Conservation (phyloP, 106 monocot genomes). For the Dendrobium chrysotoxum region DNA sequence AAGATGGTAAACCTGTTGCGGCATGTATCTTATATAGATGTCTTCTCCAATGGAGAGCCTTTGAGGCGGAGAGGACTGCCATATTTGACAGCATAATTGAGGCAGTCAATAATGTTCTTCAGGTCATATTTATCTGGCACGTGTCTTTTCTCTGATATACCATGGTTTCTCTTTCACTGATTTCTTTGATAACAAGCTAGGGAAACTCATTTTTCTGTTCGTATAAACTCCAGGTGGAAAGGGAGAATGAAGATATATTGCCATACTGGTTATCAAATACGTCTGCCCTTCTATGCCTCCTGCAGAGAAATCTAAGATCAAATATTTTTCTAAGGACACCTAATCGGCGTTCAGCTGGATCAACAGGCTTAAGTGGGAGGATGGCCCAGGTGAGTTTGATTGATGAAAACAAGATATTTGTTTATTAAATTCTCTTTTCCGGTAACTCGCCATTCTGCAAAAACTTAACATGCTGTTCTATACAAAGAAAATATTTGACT, state of each 20-base stretch:
- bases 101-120: conserved; percentile 70
- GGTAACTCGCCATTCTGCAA: background rate
- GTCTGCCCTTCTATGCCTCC: conserved; percentile 81
- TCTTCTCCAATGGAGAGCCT: conserved; percentile 72
- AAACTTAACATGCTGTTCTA: background rate
- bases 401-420: background rate
- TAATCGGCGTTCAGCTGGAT: conserved; percentile 35
- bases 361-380: conserved; percentile 45
- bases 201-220: conserved; percentile 3
- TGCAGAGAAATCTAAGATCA: conserved; percentile 80
- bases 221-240: conserved; percentile 39
- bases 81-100: conserved; percentile 85
- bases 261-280: conserved; percentile 95
- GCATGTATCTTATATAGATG: conserved; percentile 82
- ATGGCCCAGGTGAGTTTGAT: conserved; percentile 22
- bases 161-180: background rate
- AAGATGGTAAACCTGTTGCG: conserved; percentile 81
- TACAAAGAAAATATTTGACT: background rate
- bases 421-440: conserved; percentile 7
- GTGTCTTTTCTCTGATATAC: background rate
- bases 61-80: conserved; percentile 81
- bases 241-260: conserved; percentile 42
- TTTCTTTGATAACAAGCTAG: background rate
- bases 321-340: conserved; percentile 78
- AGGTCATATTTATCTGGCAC: conserved; percentile 35